A percentile compares a stretch with the other conserved stretches of the same genome.
Evolutionary conservation across 805 yeast species (phyloP).

Genomic region (Schizosaccharomyces japonicus): DNA sequence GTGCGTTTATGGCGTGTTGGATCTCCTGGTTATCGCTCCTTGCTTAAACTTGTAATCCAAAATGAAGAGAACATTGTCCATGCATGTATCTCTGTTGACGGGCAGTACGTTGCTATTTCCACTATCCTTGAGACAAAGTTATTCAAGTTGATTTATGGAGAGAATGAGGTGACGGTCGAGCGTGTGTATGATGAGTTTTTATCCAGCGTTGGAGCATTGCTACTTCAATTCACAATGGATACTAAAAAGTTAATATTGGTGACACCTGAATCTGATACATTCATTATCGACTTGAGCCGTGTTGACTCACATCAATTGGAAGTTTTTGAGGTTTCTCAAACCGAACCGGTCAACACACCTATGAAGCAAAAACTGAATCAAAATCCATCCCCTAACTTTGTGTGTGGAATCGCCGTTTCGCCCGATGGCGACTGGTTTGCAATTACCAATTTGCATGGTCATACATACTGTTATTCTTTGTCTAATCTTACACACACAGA

Average conservation of each 20-base stretch:
- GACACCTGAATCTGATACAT: conserved; percentile 39
- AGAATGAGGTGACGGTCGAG: conserved; percentile 20
- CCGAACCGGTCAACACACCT: not conserved
- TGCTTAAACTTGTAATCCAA: conserved; percentile 23
- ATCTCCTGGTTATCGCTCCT: conserved; percentile 1
- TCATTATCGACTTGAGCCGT: conserved; percentile 18
- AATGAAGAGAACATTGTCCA: conserved; percentile 63
- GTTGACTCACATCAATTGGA: conserved; percentile 19
- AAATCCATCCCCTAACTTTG: conserved; percentile 3
- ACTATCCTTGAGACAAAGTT: conserved; percentile 44
- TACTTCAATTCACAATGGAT: conserved; percentile 21
- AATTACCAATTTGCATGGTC: conserved; percentile 40
- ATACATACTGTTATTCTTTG: conserved; percentile 27
- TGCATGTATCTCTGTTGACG: conserved; percentile 42
- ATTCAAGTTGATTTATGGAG: conserved; percentile 28
- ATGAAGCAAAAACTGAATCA: not conserved
- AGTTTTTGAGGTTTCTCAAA: conserved; percentile 15
- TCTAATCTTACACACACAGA: conserved; percentile 15
- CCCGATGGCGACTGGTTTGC: conserved; percentile 26
- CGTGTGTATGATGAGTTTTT: conserved; percentile 26
- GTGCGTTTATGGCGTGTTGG: conserved; percentile 58
- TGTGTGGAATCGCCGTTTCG: conserved; percentile 22
- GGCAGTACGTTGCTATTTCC: conserved; percentile 44
- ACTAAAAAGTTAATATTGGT: conserved; percentile 26
- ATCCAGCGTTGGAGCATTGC: conserved; percentile 29